Conservation (phyloP, 441 rosid genomes). For the Euphorbia corollata region DNA sequence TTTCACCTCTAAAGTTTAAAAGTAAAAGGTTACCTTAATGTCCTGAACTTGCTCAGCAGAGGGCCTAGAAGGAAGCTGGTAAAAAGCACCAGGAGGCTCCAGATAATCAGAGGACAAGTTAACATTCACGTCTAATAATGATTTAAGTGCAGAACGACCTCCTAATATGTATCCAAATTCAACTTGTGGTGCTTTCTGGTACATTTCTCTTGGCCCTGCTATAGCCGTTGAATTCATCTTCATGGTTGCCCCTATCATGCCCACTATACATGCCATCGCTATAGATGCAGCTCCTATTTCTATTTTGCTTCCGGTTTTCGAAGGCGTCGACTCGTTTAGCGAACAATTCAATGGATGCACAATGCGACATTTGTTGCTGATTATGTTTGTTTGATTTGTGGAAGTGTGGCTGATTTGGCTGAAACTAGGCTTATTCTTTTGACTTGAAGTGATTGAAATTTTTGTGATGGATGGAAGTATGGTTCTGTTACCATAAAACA, state of each 20-base stretch:
- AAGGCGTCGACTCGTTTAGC: conserved; percentile 17
- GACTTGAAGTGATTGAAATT: conserved; percentile 5
- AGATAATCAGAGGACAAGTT: conserved; percentile 31
- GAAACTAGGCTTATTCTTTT: conserved; percentile 9
- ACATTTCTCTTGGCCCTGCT: conserved; percentile 34
- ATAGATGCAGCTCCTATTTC: conserved; percentile 30
- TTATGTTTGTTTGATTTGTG: not conserved
- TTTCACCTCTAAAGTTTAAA: too few species aligned
- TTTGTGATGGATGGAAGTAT: not conserved
- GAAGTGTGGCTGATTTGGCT: conserved; percentile 4
- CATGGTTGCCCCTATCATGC: conserved; percentile 29
- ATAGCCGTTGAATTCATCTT: conserved; percentile 33
- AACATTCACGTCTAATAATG: conserved; percentile 44
- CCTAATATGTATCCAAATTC: conserved; percentile 20
- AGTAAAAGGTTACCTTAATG: conserved; percentile 30
- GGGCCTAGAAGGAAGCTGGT: conserved; percentile 30
- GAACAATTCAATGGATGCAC: conserved; percentile 19
- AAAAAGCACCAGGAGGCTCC: conserved; percentile 13
- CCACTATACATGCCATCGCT: conserved; percentile 44
- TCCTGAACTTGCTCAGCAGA: conserved; percentile 33
- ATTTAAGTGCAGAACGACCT: conserved; percentile 38
- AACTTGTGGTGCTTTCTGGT: conserved; percentile 32
- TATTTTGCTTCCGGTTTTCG: conserved; percentile 19
- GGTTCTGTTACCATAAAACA: conserved; percentile 19
- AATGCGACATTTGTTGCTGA: not conserved